Evolutionary conservation across 306 rosid genomes (phyloP), one percentile per base, ranked within the genome.

Genomic region (Begonia loranthoides): DNA sequence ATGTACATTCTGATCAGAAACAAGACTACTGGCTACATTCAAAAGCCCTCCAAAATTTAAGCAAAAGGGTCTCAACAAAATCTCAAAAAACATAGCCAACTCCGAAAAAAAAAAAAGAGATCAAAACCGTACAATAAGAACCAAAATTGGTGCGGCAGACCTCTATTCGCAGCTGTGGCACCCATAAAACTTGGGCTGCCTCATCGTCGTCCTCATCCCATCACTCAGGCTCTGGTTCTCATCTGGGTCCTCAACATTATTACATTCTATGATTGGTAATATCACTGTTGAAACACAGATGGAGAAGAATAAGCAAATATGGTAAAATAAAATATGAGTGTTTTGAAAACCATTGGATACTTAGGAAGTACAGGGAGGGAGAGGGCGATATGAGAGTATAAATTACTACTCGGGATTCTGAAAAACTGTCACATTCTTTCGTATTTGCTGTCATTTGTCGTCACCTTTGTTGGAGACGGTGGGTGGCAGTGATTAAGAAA

Each of bases 171-270:
- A 60, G 74, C 74, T 50, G 57, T 44, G 71, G 58, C 36, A 28
- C 9, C 36, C 36, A 28, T 2, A 7, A 28, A 28, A 70, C 48
- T 51, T 54, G 74, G 73, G 61, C 70, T 50, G 76, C 77, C 75
- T 49, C 46, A 39, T 58, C 50, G 33, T 48, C 39, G 55, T 33
- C 52, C 48, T 72, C 60, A 76, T 79, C 78, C 83, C 90, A 84
- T 46, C 71, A 70, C 45, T 63, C 64, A 55, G 39, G 47, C 58
- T 66, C 67, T 40, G 15, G 48, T 65, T 34, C 62, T 56, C 21
- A 9, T 28, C 36, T 28, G 36, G 36, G 36, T 28, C 36, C 36
- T 28, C 36, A 8, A 7, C 7, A 28, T 28, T 28, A 56, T 19
- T 55, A 4, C 21, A 38, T 41, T 56, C 41, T 36, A 52, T 38